Evolutionary conservation across 495 filamentous ascomycete genomes (phyloP).

Genomic region (Chaetomium tenue): DNA sequence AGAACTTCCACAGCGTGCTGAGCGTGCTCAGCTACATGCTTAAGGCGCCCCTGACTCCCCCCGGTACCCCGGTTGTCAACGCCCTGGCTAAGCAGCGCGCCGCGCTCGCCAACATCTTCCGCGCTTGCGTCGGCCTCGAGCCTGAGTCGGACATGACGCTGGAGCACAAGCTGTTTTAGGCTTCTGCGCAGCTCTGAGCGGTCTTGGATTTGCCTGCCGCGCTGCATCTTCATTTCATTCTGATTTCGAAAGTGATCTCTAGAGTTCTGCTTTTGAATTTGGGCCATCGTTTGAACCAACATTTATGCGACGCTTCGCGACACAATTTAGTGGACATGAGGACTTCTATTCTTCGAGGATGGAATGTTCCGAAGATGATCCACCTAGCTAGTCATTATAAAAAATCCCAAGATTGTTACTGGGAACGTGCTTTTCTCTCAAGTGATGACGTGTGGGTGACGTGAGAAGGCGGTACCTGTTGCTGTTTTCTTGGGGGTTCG

Average conservation of each 20-base stretch:
- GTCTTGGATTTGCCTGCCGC: background rate
- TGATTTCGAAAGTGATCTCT: too few relatives aligned
- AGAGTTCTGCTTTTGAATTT: background rate
- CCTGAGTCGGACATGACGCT: conserved; percentile 99
- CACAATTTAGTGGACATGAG: background rate
- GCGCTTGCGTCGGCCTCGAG: conserved; percentile 94
- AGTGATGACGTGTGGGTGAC: background rate
- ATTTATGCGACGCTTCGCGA: background rate
- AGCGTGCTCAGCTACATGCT: conserved; percentile 99
- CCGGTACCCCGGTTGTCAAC: conserved; percentile 95
- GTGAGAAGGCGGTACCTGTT: too few relatives aligned
- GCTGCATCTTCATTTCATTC: conserved; percentile 11
- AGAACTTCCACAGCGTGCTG: conserved; percentile 94
- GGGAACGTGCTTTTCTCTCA: background rate
- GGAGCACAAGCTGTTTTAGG: conserved; percentile 92
- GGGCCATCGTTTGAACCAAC: background rate
- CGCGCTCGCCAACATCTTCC: conserved; percentile 97
- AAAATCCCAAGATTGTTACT: conserved; percentile 2
- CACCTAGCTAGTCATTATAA: background rate
- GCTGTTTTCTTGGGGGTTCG: background rate
- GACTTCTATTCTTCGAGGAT: background rate
- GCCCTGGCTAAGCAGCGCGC: conserved; percentile 93
- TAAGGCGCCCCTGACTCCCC: conserved; percentile 94
- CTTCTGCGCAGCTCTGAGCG: background rate
- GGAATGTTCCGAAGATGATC: background rate